These are phyloP conservation scores for Colletotrichum spinosum DNA, from an alignment of 2,329 filamentous ascomycete genomes.

Conservation along the genomic window DNA sequence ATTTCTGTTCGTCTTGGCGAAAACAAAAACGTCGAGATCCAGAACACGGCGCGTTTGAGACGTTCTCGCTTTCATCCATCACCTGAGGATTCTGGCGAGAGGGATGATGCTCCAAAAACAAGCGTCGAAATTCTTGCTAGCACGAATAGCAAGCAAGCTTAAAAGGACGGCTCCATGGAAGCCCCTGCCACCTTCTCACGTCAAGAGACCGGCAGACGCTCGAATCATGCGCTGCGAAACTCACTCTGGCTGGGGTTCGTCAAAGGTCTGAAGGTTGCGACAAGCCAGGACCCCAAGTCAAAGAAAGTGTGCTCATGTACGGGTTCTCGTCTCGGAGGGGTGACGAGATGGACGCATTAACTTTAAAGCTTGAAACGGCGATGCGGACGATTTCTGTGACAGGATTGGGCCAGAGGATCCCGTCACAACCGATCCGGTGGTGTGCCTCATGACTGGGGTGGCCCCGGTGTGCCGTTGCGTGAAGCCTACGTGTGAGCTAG, in stretches of 20 bases:
- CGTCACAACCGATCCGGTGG: conserved; percentile 21
- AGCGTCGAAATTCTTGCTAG: conserved; percentile 6
- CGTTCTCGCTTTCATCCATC: conserved; percentile 12
- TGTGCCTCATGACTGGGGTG: conserved; percentile 15
- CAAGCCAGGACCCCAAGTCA: neutral
- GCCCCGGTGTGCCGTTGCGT: conserved; percentile 22
- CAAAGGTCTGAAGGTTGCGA: too few relatives aligned
- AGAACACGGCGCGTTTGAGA: conserved; percentile 24
- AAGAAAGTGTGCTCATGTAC: neutral
- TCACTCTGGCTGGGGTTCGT: conserved; percentile 7
- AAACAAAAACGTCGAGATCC: conserved; percentile 17
- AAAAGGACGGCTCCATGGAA: conserved; percentile 8
- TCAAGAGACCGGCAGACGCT: conserved; percentile 12
- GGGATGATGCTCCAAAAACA: neutral
- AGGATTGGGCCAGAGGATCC: conserved; percentile 19
- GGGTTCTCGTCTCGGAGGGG: neutral
- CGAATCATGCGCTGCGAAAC: conserved; percentile 26
- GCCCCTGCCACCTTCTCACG: conserved; percentile 9
- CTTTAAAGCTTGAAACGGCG: conserved; percentile 34
- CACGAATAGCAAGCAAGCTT: conserved; percentile 16
- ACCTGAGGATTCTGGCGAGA: too few relatives aligned
- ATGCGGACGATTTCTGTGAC: conserved; percentile 30
- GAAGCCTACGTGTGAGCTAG: conserved; percentile 27
- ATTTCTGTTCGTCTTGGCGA: conserved; percentile 27
- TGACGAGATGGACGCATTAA: conserved; percentile 10